These are phyloP conservation scores for Elsinoe arachidis DNA, from an alignment of 2,329 filamentous ascomycete genomes.

Conservation along the genomic window DNA sequence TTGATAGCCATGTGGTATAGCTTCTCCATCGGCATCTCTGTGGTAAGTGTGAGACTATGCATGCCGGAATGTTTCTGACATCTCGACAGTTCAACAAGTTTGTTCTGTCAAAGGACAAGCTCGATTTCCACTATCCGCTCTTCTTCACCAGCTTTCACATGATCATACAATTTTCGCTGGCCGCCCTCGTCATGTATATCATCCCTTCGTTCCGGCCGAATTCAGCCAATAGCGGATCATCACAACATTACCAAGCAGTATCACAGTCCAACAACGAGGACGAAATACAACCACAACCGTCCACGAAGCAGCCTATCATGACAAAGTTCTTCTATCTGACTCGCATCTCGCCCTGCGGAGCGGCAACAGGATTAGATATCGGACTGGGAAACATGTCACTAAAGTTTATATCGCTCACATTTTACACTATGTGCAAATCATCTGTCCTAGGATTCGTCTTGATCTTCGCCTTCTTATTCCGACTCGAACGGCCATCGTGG, in stretches of 20 bases:
- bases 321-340: constrained; percentile 86
- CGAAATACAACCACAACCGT: constrained; percentile 14
- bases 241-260: constrained; percentile 14
- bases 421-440: constrained; percentile 99
- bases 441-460: constrained; percentile 92
- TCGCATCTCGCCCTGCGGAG: constrained; percentile 82
- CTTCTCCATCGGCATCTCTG: constrained; percentile 86
- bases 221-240: constrained; percentile 23
- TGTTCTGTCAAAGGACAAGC: constrained; percentile 85
- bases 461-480: constrained; percentile 88
- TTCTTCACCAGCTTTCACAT: constrained; percentile 95
- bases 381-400: constrained; percentile 91
- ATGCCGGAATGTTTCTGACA: constrained; percentile 16
- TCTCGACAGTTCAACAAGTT: constrained; percentile 84
- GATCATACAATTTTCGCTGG: constrained; percentile 81
- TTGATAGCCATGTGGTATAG: constrained; percentile 80
- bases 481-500: constrained; percentile 78
- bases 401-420: constrained; percentile 92
- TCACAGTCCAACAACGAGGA: constrained; percentile 12
- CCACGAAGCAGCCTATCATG: constrained; percentile 56
- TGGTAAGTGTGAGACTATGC: constrained; percentile 50
- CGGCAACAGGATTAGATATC: constrained; percentile 89
- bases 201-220: constrained; percentile 72
- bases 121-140: constrained; percentile 88
- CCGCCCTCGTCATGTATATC: constrained; percentile 68